Base-by-base conservation (phyloP, 1,139 yeast species). In the Pichia sp. region DNA sequence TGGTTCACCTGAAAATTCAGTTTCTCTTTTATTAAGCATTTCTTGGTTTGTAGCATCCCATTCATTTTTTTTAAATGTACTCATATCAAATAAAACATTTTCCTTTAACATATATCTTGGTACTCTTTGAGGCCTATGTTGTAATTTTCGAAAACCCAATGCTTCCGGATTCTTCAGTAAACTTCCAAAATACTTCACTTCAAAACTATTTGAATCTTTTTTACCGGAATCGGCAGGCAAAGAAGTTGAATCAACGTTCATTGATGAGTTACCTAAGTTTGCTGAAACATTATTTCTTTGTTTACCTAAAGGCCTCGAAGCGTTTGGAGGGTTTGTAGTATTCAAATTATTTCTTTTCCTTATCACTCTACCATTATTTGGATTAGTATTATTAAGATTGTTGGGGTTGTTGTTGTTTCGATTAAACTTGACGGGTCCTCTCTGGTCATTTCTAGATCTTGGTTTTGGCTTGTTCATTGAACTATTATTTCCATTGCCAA, bases 41-140 rank as follows among this genome's bases (percentile, higher is more conserved):
- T 59, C 54, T 54, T 79, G 86, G 50, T 78, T 80, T 13, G 63
- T 55, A n/a, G 59, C 51, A 49, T 79, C 86, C 84, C 84, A 79
- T 14, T 60, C 60, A 47, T 71, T 72, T 29, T 61, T 66, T 1
- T 43, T 37, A 40, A 64, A 59, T 2, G 55, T 51, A 15, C 45
- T 45, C 38, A 54, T 48, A 37, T 54, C 55, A 37, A 61, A 57
- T 27, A 56, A 46, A 4, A 55, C 54, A 23, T 55, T 56, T 29
- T 57, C 61, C 31, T 56, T 51, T 20, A 60, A 44, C 42, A 61
- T 30, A 37, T 61, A 61, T 22, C 54, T 52, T 6, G 64, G 63
- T 2, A 45, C 41, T 11, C 41, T 45, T 9, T 43, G 54, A 5
- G 38, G 43, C 7, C 41, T 42, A 14, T 45, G 55, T 5, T 41